Evolutionary conservation across 1,139 yeast genomes (phyloP).

Genomic region (Saccharomyces hybrid): DNA sequence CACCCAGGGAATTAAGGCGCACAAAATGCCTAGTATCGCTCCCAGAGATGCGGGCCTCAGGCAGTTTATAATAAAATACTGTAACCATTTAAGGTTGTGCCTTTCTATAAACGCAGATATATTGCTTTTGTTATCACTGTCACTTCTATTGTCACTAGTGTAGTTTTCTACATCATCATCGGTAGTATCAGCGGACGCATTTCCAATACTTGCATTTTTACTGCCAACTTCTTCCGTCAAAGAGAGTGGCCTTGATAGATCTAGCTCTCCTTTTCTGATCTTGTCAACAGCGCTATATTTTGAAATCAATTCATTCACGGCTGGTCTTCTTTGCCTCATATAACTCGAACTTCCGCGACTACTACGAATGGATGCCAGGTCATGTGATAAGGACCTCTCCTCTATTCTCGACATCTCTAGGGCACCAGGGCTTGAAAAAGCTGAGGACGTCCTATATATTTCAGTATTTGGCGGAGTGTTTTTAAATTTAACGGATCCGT

Average conservation of each 20-base stretch:
- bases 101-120: constrained; percentile 10
- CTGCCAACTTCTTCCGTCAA: constrained; percentile 25
- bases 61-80: constrained; percentile 40
- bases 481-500: not conserved
- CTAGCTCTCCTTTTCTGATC: constrained; percentile 24
- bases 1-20: constrained; percentile 68
- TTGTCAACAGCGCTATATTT: constrained; percentile 46
- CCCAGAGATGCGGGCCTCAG: constrained; percentile 51
- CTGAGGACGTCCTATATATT: constrained; percentile 3
- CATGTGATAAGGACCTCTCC: not conserved
- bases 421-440: constrained; percentile 5
- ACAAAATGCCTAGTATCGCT: constrained; percentile 44
- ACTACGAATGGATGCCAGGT: not conserved
- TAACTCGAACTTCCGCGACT: constrained; percentile 1
- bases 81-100: constrained; percentile 22
- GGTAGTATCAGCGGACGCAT: not conserved
- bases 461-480: not conserved
- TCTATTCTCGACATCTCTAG: constrained; percentile 2
- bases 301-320: constrained; percentile 49
- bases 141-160: not conserved
- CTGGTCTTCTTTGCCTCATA: constrained; percentile 29
- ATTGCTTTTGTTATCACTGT: not conserved
- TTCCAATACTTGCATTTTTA: constrained; percentile 13
- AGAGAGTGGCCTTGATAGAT: constrained; percentile 23
- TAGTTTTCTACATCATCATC: constrained; percentile 1